A percentile compares a stretch with the other conserved stretches of the same genome.
Evolutionary conservation across 164 flowering plant species (phyloP).

Genomic region (Nymphaea thermarum): DNA sequence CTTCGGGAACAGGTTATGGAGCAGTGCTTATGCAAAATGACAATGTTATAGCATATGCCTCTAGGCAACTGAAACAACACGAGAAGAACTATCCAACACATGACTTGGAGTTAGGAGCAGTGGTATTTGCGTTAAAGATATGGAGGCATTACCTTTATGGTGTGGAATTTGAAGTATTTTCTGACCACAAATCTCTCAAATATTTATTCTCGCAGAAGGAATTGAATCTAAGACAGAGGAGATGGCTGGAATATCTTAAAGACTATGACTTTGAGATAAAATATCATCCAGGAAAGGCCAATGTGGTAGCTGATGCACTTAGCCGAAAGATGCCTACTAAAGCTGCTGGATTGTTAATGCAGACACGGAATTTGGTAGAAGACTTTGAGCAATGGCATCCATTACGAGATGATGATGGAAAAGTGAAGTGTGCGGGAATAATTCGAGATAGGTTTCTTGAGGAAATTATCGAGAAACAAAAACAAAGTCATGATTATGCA

Average conservation of each 20-base stretch:
- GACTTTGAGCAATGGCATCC: not conserved
- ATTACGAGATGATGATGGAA: not conserved
- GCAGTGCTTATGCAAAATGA: constrained; percentile 5
- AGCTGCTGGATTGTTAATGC: not conserved
- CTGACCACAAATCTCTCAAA: constrained; percentile 5
- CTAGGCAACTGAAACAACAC: constrained; percentile 7
- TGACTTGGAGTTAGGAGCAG: constrained; percentile 7
- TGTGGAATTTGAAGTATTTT: not conserved
- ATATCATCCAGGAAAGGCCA: constrained; percentile 7
- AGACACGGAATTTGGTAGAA: not conserved
- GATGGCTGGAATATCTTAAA: constrained; percentile 2
- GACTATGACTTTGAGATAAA: not conserved
- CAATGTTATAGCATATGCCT: constrained; percentile 1
- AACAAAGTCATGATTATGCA: not conserved
- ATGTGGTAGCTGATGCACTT: constrained; percentile 10
- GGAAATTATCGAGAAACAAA: not conserved
- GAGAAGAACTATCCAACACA: constrained; percentile 6
- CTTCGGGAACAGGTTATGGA: constrained; percentile 1
- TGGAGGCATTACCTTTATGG: constrained; percentile 1
- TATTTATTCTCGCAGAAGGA: not conserved
- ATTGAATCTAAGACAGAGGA: not conserved
- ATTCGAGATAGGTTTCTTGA: not conserved
- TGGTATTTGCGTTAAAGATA: not conserved
- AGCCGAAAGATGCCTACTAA: constrained; percentile 1
- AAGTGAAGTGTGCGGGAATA: not conserved